Conservation (phyloP, 2,329 filamentous ascomycete species). For the Golovinomyces cichoracearum region DNA sequence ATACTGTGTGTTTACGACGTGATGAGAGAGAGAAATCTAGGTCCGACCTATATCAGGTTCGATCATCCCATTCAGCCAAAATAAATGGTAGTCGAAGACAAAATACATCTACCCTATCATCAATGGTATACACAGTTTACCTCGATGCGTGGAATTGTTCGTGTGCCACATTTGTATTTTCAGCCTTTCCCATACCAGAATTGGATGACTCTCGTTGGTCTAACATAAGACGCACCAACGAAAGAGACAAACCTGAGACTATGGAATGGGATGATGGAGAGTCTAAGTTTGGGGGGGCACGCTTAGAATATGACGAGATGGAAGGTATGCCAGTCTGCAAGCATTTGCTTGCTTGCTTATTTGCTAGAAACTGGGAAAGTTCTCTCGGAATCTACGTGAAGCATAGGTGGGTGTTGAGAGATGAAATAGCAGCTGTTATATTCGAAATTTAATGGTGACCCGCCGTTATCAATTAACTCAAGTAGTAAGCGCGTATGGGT, state of each 20-base stretch:
- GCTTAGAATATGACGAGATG: constrained; percentile 8
- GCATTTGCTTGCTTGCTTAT: constrained; percentile 61
- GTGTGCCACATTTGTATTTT: constrained; percentile 60
- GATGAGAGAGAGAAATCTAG: not conserved
- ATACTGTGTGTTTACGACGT: no score
- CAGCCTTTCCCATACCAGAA: constrained; percentile 27
- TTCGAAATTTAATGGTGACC: not conserved
- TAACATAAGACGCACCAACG: not conserved
- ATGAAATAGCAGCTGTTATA: constrained; percentile 42
- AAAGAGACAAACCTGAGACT: not conserved
- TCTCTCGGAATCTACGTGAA: constrained; percentile 32
- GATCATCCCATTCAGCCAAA: constrained; percentile 11
- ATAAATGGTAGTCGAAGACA: constrained; percentile 7
- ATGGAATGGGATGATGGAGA: constrained; percentile 1
- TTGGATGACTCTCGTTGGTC: not conserved
- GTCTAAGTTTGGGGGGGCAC: constrained; percentile 24
- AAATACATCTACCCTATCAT: constrained; percentile 2
- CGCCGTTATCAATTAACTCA: no score
- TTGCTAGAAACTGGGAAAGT: constrained; percentile 37
- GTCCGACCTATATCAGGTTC: constrained; percentile 8
- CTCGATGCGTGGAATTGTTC: constrained; percentile 64
- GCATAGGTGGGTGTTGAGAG: constrained; percentile 26
- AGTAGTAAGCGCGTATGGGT: no score
- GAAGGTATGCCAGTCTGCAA: constrained; percentile 42
- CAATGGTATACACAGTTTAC: constrained; percentile 39